These are phyloP conservation scores for Phytophthora crassamura DNA, from an alignment of 352 stramenopile genomes.

Conservation along the genomic window DNA sequence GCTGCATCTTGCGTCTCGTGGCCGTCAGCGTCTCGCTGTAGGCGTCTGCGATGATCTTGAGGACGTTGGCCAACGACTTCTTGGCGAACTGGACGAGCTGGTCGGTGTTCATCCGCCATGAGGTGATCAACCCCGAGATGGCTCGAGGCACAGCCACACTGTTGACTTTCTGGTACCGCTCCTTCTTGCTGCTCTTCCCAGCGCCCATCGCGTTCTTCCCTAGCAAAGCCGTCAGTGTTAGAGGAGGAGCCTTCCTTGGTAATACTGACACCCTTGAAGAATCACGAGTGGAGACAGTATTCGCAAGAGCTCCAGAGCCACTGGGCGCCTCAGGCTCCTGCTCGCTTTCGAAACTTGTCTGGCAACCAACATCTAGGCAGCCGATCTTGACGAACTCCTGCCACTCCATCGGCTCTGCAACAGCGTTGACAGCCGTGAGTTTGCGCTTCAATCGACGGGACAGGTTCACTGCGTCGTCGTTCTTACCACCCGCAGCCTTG, in stretches of 20 bases:
- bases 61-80: slow-evolving; percentile 69
- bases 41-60: slow-evolving; percentile 74
- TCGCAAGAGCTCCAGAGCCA: background rate
- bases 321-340: slow-evolving; percentile 5
- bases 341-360: slow-evolving; percentile 49
- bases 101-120: slow-evolving; percentile 85
- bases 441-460: slow-evolving; percentile 42
- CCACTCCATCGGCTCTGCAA: slow-evolving; percentile 71
- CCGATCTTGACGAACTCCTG: slow-evolving; percentile 64
- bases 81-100: slow-evolving; percentile 83
- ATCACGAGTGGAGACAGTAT: slow-evolving; percentile 1
- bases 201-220: slow-evolving; percentile 27
- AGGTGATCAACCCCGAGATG: slow-evolving; percentile 75
- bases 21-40: slow-evolving; percentile 80
- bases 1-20: slow-evolving; percentile 52
- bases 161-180: slow-evolving; percentile 83
- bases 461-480: slow-evolving; percentile 10
- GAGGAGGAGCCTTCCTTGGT: slow-evolving; percentile 31
- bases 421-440: slow-evolving; percentile 59
- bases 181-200: slow-evolving; percentile 44
- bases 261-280: slow-evolving; percentile 13
- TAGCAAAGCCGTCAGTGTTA: slow-evolving; percentile 68
- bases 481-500: background rate
- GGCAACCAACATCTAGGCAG: slow-evolving; percentile 52
- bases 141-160: slow-evolving; percentile 64